Evolutionary conservation across 2,329 filamentous ascomycete genomes (phyloP).

Genomic region (Salinomyces thailandicus): DNA sequence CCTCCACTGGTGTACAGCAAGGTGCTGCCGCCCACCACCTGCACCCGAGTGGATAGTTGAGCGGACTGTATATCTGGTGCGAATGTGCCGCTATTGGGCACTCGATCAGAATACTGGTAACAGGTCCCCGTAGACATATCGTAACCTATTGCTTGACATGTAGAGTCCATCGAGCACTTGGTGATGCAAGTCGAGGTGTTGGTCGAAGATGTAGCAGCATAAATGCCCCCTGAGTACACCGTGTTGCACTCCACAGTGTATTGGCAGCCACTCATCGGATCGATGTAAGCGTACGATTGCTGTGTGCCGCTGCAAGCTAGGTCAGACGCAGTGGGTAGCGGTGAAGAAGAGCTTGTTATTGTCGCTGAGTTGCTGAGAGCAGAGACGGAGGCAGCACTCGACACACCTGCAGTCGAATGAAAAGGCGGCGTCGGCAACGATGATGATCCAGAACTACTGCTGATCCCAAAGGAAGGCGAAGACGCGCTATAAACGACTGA

Average conservation of each 20-base stretch:
- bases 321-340: neutral
- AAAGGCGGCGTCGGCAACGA: too few species aligned
- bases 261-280: constrained; percentile 1
- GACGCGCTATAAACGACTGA: too few species aligned
- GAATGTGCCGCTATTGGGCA: neutral
- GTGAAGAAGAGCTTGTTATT: neutral
- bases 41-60: neutral
- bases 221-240: neutral
- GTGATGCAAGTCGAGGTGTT: neutral
- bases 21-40: neutral
- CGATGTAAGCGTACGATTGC: constrained; percentile 2
- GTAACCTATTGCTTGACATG: neutral
- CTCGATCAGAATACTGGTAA: neutral
- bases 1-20: too few species aligned
- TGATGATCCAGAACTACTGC: too few species aligned
- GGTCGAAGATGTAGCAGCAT: neutral
- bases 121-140: neutral
- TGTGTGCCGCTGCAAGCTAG: constrained; percentile 3
- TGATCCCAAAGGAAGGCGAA: too few species aligned
- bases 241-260: constrained; percentile 2
- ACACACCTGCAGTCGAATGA: too few species aligned
- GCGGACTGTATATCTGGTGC: neutral
- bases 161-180: neutral
- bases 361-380: too few species aligned
- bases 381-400: too few species aligned